phyloP scores from a whole-genome alignment of 148 eudicot species.

The Camellia granthamiana region DNA sequence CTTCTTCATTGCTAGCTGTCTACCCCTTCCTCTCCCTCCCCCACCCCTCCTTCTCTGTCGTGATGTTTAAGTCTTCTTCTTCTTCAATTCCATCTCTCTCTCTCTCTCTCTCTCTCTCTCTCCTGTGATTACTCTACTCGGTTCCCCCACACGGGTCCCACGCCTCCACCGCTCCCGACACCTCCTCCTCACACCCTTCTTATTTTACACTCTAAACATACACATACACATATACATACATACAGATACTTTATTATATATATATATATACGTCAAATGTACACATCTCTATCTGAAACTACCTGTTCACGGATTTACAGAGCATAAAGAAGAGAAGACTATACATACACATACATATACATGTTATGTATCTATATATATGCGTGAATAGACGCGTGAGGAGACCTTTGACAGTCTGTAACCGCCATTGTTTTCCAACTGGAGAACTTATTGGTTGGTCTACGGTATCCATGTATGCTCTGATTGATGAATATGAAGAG shows the following conservation, averaged over 20 bases:
- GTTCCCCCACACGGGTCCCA: neutral
- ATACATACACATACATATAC: neutral
- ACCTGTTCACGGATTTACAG: neutral
- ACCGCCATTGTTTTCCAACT: neutral
- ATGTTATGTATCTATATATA: no score
- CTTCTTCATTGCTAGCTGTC: constrained; percentile 39
- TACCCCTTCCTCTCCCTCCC: constrained; percentile 13
- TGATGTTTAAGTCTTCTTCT: constrained; percentile 41
- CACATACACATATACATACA: neutral
- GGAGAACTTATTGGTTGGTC: no score
- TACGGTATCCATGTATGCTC: no score
- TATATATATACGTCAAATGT: neutral
- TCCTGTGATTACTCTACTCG: neutral
- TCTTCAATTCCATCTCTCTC: constrained; percentile 13
- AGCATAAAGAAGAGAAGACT: neutral
- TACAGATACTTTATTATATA: no score
- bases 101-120: neutral
- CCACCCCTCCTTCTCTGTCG: constrained; percentile 22
- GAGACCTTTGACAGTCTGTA: neutral
- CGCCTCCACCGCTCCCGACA: neutral
- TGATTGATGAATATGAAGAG: no score
- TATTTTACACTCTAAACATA: neutral
- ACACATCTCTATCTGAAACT: neutral
- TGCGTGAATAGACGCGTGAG: neutral
- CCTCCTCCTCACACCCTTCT: neutral